Evolutionary conservation across 2,329 filamentous ascomycete species (phyloP).

Genomic region (Sarocladium strictum): DNA sequence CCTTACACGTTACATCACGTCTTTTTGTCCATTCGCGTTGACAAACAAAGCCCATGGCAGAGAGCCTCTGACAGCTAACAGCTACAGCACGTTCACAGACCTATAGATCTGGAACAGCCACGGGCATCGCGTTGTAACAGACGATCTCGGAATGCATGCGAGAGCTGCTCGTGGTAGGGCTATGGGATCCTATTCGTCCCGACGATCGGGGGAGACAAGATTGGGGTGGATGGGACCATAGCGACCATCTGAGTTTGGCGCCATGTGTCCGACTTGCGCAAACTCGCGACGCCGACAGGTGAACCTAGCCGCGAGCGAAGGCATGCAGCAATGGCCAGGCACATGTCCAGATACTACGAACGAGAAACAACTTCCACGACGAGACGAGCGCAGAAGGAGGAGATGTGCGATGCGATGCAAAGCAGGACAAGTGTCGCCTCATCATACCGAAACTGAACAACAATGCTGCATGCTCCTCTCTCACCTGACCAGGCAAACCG

Average conservation of each 20-base stretch:
- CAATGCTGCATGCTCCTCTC: neutral
- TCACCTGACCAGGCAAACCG: neutral
- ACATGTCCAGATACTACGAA: neutral
- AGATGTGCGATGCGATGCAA: neutral
- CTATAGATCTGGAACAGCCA: neutral
- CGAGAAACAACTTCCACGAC: neutral
- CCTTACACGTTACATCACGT: neutral
- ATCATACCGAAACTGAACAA: neutral
- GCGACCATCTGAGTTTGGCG: slow-evolving; percentile 8
- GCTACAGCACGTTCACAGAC: slow-evolving; percentile 5
- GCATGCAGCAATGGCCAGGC: neutral
- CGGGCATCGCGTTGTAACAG: neutral
- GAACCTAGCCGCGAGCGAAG: neutral
- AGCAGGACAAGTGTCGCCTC: neutral
- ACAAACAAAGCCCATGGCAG: neutral
- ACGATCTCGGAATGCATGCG: neutral
- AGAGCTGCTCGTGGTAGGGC: slow-evolving; percentile 6
- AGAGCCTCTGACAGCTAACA: slow-evolving; percentile 5
- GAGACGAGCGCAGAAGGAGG: neutral
- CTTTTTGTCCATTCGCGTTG: neutral
- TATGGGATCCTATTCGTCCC: slow-evolving; percentile 7
- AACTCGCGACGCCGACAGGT: neutral
- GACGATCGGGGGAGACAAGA: neutral
- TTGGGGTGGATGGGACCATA: slow-evolving; percentile 1
- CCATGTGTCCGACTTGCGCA: slow-evolving; percentile 2